Evolutionary conservation across 352 stramenopile species (phyloP).

Genomic region (Globisporangium radiosum): DNA sequence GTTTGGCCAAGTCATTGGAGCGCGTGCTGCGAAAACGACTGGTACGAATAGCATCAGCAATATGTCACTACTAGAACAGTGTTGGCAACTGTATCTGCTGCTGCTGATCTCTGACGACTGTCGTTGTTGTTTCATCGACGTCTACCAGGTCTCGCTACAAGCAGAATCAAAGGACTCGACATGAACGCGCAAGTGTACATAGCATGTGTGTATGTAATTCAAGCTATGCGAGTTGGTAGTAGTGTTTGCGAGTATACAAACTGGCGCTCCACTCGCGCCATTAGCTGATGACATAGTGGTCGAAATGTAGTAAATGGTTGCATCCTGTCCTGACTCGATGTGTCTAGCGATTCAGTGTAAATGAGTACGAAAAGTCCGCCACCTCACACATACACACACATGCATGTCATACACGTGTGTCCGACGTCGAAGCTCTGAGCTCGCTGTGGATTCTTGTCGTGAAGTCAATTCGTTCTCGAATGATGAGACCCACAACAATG

Average conservation of each 20-base stretch:
- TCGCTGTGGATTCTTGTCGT: neutral
- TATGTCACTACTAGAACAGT: neutral
- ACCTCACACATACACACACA: neutral
- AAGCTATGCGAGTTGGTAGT: too few species aligned
- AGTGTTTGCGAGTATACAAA: too few species aligned
- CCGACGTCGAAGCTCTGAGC: neutral
- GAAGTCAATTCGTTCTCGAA: neutral
- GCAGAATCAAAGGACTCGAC: neutral
- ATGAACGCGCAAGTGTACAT: neutral
- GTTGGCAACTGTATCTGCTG: neutral
- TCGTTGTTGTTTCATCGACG: too few species aligned
- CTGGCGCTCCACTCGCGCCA: too few species aligned
- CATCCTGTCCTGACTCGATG: too few species aligned
- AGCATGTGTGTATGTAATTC: too few species aligned
- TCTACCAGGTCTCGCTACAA: neutral
- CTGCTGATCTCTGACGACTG: too few species aligned
- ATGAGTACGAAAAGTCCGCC: too few species aligned
- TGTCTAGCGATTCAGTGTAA: too few species aligned
- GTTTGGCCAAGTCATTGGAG: conserved; percentile 6
- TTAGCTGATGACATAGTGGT: too few species aligned
- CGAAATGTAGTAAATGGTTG: too few species aligned
- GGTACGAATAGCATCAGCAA: neutral
- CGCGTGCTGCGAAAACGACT: conserved; percentile 4
- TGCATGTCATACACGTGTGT: neutral
- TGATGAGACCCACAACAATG: neutral